A percentile compares a stretch with the other conserved stretches of the same genome.
Evolutionary conservation across 2,329 filamentous ascomycete genomes (phyloP).

Genomic region (Hymenoscyphus albidus): DNA sequence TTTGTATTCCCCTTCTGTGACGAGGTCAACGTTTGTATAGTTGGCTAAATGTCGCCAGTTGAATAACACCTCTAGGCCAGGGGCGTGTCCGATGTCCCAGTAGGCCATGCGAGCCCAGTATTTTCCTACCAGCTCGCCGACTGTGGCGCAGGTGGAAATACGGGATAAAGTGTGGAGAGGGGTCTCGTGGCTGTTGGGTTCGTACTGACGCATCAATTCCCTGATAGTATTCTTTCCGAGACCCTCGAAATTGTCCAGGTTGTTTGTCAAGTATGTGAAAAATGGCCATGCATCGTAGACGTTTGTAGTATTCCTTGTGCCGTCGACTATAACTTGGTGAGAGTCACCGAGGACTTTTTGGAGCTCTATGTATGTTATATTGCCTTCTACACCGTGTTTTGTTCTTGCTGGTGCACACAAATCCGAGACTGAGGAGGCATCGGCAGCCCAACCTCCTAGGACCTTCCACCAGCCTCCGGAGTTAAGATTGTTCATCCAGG

Average conservation of each 20-base stretch:
- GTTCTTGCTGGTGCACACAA: slow-evolving; percentile 1
- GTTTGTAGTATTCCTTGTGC: neutral
- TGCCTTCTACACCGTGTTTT: neutral
- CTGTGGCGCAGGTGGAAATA: neutral
- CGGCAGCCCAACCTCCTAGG: slow-evolving; percentile 4
- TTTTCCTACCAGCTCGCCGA: neutral
- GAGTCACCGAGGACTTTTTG: slow-evolving; percentile 4
- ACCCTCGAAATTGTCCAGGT: slow-evolving; percentile 8
- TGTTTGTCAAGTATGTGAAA: slow-evolving; percentile 7
- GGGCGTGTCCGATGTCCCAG: slow-evolving; percentile 6
- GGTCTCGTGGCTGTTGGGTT: slow-evolving; percentile 6
- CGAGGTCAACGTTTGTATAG: slow-evolving; percentile 4
- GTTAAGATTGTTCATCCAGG: slow-evolving; percentile 3
- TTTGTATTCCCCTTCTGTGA: slow-evolving; percentile 5
- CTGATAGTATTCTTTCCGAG: slow-evolving; percentile 1
- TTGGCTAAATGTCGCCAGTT: neutral
- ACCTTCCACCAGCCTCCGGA: slow-evolving; percentile 10
- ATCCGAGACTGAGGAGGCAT: slow-evolving; percentile 4
- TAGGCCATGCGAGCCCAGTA: slow-evolving; percentile 13
- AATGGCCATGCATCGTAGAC: slow-evolving; percentile 11
- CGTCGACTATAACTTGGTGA: slow-evolving; percentile 7
- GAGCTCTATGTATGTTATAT: neutral
- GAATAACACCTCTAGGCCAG: neutral
- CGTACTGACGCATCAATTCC: neutral
- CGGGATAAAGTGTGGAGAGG: slow-evolving; percentile 5